Conservation (phyloP, 306 rosid genomes). For the Cyamopsis tetragonoloba region DNA sequence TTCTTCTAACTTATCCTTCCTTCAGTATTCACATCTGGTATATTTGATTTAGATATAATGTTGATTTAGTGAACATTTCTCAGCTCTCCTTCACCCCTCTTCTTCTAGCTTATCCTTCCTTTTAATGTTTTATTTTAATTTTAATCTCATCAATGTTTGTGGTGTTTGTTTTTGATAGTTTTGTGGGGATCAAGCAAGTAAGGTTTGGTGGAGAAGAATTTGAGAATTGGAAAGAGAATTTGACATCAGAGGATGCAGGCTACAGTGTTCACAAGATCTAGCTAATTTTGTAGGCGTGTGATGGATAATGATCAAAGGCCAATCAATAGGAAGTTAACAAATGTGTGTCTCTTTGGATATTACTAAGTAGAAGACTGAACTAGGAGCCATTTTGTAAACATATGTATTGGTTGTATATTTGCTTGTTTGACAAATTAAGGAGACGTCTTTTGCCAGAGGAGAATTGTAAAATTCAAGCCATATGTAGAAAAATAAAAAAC, state of each 20-base stretch:
- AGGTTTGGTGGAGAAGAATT: constrained; percentile 76
- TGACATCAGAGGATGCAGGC: constrained; percentile 75
- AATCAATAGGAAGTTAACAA: neutral
- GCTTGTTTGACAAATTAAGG: no score
- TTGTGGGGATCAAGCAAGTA: constrained; percentile 79
- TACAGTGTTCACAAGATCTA: constrained; percentile 67
- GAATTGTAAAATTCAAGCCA: no score
- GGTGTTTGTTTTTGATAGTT: constrained; percentile 32
- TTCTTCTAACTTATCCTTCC: neutral
- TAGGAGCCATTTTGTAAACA: neutral
- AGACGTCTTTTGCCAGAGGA: no score
- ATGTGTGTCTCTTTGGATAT: neutral
- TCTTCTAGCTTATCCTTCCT: no score
- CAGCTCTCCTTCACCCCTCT: no score
- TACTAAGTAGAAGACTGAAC: neutral
- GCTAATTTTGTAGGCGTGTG: constrained; percentile 16
- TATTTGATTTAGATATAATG: neutral
- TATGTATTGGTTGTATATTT: neutral
- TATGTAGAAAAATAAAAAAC: no score
- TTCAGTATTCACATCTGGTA: neutral
- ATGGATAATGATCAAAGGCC: neutral
- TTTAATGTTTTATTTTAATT: neutral
- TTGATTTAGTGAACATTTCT: no score
- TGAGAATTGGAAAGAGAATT: constrained; percentile 83
- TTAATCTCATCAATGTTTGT: neutral